phyloP scores from a whole-genome alignment of 495 filamentous ascomycete species.

The Hypoxylon lenormandii region DNA sequence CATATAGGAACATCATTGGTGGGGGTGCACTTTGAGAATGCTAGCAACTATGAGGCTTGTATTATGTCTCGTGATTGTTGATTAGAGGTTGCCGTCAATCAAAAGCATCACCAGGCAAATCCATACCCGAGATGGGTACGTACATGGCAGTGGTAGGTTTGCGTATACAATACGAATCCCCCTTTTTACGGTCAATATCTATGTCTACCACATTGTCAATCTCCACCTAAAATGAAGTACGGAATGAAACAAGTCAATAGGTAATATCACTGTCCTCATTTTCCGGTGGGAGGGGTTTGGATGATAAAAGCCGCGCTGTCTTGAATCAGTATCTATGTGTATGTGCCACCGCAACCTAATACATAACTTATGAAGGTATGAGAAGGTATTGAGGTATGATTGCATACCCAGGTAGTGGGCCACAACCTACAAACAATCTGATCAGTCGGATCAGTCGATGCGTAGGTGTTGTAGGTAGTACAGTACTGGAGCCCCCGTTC shows the following conservation, averaged over 20 bases:
- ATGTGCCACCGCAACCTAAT: slow-evolving; percentile 37
- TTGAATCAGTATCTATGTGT: slow-evolving; percentile 41
- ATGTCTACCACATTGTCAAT: slow-evolving; percentile 7
- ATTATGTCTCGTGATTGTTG: slow-evolving; percentile 16
- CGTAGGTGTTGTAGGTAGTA: too few relatives aligned
- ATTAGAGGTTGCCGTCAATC: not conserved
- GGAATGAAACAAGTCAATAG: slow-evolving; percentile 22
- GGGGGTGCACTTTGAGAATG: slow-evolving; percentile 13
- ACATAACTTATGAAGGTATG: slow-evolving; percentile 7
- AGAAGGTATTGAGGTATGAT: slow-evolving; percentile 4
- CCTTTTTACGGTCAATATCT: not conserved
- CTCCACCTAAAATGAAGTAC: slow-evolving; percentile 8
- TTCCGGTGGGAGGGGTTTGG: slow-evolving; percentile 10
- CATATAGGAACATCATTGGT: slow-evolving; percentile 9
- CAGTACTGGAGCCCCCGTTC: too few relatives aligned
- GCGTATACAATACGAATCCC: slow-evolving; percentile 4
- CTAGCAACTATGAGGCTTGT: too few relatives aligned
- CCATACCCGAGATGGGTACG: not conserved
- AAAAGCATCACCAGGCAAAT: not conserved
- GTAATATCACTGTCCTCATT: slow-evolving; percentile 9
- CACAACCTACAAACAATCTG: slow-evolving; percentile 32
- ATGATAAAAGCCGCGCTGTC: slow-evolving; percentile 25
- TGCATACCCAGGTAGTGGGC: slow-evolving; percentile 29
- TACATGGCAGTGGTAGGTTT: not conserved
- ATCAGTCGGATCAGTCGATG: too few relatives aligned